Conservation (phyloP, 2,329 filamentous ascomycete genomes). For the Aureobasidium sp. region DNA sequence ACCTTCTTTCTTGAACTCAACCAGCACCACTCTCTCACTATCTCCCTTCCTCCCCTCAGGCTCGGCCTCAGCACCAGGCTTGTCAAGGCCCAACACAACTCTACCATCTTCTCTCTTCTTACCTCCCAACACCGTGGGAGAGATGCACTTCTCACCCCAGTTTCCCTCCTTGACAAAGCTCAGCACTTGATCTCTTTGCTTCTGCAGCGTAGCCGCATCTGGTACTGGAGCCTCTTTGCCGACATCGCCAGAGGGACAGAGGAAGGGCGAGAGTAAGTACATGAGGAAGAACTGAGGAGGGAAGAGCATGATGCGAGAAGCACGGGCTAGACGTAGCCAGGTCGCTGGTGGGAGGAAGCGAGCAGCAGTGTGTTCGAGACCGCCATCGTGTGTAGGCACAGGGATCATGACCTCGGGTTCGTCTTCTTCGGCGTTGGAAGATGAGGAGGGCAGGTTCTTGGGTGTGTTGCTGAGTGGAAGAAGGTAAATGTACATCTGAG, state of each 20-base stretch:
- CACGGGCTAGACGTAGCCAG: conserved; percentile 59
- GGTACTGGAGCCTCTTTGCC: conserved; percentile 19
- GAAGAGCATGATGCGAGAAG: conserved; percentile 70
- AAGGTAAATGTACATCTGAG: conserved; percentile 95
- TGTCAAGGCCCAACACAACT: conserved; percentile 44
- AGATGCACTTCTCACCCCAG: conserved; percentile 37
- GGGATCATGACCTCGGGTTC: conserved; percentile 50
- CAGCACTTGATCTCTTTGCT: conserved; percentile 45
- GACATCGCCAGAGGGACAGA: conserved; percentile 30
- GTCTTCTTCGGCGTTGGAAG: conserved; percentile 24
- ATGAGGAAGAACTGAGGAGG: conserved; percentile 81
- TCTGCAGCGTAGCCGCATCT: conserved; percentile 31
- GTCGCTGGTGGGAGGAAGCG: conserved; percentile 60
- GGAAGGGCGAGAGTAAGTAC: conserved; percentile 46
- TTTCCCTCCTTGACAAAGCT: conserved; percentile 41
- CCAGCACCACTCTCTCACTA: conserved; percentile 46
- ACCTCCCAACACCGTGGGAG: conserved; percentile 30
- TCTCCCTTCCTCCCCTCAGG: conserved; percentile 43
- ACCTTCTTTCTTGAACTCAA: conserved; percentile 48
- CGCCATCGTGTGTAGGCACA: conserved; percentile 62
- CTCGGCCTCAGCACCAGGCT: conserved; percentile 50
- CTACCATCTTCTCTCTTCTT: conserved; percentile 39
- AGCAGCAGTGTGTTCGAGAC: conserved; percentile 64
- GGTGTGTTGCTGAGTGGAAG: conserved; percentile 47
- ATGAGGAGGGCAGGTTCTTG: conserved; percentile 20